A percentile compares a stretch with the other conserved stretches of the same genome.
These are phyloP conservation scores for Evernia prunastri DNA, from an alignment of 495 filamentous ascomycete species.

Conservation along the genomic window DNA sequence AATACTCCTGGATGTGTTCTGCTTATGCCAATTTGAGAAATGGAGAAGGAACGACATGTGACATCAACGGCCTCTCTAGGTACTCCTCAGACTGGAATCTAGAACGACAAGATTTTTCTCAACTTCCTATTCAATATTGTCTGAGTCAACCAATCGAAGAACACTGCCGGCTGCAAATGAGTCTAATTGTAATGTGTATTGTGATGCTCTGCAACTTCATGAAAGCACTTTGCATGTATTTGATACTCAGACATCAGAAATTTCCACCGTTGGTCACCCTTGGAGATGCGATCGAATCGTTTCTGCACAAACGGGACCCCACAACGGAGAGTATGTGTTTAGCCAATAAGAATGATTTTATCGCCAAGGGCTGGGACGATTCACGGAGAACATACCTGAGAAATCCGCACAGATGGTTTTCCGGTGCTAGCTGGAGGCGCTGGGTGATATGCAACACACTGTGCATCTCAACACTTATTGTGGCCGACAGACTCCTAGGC, in stretches of 20 bases:
- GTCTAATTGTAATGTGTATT: constrained; percentile 32
- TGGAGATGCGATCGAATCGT: constrained; percentile 23
- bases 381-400: background rate
- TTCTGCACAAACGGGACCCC: constrained; percentile 9
- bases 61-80: background rate
- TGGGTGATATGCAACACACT: constrained; percentile 25
- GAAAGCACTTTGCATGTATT: constrained; percentile 33
- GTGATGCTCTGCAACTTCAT: constrained; percentile 37
- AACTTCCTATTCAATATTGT: constrained; percentile 35
- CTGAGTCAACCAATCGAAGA: constrained; percentile 29
- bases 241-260: constrained; percentile 23
- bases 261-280: constrained; percentile 21
- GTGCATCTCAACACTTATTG: constrained; percentile 12
- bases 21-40: background rate
- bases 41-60: too few species aligned
- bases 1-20: background rate
- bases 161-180: constrained; percentile 41
- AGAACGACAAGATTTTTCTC: constrained; percentile 6
- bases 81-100: constrained; percentile 20
- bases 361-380: background rate
- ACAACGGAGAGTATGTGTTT: constrained; percentile 14
- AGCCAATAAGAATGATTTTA: constrained; percentile 3
- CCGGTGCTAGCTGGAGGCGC: constrained; percentile 17
- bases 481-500: too few species aligned
- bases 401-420: constrained; percentile 13